Conservation (phyloP, 768 basidiomycete species). For the Boletus fagicola region DNA sequence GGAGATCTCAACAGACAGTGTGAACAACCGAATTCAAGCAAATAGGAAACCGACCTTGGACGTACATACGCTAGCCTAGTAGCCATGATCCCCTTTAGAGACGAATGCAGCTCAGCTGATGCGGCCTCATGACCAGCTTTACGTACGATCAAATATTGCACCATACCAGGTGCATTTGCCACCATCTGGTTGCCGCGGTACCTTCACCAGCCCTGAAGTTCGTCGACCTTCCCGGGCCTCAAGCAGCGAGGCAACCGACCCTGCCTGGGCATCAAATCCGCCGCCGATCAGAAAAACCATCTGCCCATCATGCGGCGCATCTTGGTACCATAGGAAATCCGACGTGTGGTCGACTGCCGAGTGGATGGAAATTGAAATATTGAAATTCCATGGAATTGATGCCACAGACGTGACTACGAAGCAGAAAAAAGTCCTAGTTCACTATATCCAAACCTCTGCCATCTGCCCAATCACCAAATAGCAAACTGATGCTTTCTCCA, state of each 20-base stretch:
- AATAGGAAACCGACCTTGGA: too few species aligned
- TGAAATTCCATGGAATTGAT: not conserved
- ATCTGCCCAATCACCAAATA: slow-evolving; percentile 84
- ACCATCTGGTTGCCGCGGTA: too few species aligned
- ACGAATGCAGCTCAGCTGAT: too few species aligned
- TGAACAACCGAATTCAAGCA: too few species aligned
- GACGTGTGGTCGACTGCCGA: not conserved
- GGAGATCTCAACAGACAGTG: too few species aligned
- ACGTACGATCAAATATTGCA: too few species aligned
- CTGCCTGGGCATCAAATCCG: not conserved
- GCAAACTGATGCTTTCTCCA: slow-evolving; percentile 85
- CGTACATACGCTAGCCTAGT: too few species aligned
- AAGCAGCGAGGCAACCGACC: not conserved
- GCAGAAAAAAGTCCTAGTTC: slow-evolving; percentile 7
- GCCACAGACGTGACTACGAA: not conserved
- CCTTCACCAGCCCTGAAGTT: not conserved
- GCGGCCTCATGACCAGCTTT: too few species aligned
- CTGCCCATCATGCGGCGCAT: not conserved
- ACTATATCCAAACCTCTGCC: slow-evolving; percentile 31
- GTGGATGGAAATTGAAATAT: not conserved
- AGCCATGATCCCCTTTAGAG: too few species aligned
- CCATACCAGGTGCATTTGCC: too few species aligned
- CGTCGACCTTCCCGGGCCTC: too few species aligned
- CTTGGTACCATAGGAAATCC: not conserved
- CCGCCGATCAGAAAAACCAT: not conserved